Base-by-base conservation (phyloP, 2,329 filamentous ascomycete species). In the Diaporthe sp. region DNA sequence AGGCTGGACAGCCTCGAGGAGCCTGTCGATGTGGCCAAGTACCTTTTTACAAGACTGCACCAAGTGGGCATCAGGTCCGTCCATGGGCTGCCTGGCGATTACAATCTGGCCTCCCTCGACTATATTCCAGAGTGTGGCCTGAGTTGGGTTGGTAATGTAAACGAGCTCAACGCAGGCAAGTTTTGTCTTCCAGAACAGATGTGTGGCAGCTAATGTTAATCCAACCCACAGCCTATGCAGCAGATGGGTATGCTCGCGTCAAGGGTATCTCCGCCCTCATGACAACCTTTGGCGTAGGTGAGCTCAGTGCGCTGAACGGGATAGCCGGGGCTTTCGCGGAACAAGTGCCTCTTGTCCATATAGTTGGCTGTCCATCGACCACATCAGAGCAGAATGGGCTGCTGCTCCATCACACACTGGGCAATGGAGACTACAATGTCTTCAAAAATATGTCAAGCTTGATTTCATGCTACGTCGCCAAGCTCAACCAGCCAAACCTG, bases 381-480 rank as follows among this genome's bases (percentile, higher is more conserved):
- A 79, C 85, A 74, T 87, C 86, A 22, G 86, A 88, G 81, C 83
- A 83, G 64, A 83, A 86, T 70, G 85, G 85, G 77, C 86, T 87
- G 84, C 82, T 88, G 45, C 83, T 89, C 42, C 92, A 94, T 79
- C 93, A 95, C 82, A 94, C 93, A 0, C 89, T 95, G 1, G 92
- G 91, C 73, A 94, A 94, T 78, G 93, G 95, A 75, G 93, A 97
- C 84, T 97, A 94, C 84, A 92, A 93, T 76, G 94, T 95, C 72
- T 97, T 97, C 82, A 89, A 91, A 78, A 90, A 94, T 80, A 97
- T 97, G 93, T 94, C 88, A 81, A 86, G 89, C 61, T 84, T 91
- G 68, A 91, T 97, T 78, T 94, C 94, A 1, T 93, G 92, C 81
- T 90, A 91, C 30, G 87, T 94, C 52, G 91, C 93, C 71, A 92